Evolutionary conservation across 1,139 yeast species (phyloP).

Genomic region (Geotrichum aggregatum): DNA sequence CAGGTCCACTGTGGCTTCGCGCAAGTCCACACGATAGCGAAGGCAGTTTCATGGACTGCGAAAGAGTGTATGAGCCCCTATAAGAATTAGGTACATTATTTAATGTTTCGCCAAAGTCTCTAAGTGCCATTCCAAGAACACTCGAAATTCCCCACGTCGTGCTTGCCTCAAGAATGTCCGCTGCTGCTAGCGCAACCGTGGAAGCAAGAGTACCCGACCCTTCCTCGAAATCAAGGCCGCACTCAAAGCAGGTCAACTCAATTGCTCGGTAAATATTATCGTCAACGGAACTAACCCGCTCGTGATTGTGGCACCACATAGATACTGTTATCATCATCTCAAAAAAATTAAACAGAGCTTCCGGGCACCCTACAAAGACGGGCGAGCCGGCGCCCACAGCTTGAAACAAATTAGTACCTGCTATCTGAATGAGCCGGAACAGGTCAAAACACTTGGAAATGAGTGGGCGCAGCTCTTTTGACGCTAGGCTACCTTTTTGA

Average conservation of each 20-base stretch:
- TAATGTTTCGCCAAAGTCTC: slow-evolving; percentile 27
- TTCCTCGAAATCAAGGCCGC: slow-evolving; percentile 19
- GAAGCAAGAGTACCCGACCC: slow-evolving; percentile 30
- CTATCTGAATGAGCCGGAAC: slow-evolving; percentile 27
- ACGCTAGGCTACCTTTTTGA: neutral
- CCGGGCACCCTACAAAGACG: slow-evolving; percentile 21
- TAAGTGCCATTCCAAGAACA: slow-evolving; percentile 29
- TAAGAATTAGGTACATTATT: too few species aligned
- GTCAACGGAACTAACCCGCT: slow-evolving; percentile 19
- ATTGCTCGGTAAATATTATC: slow-evolving; percentile 14
- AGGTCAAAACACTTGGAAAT: slow-evolving; percentile 31
- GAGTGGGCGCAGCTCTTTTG: slow-evolving; percentile 20
- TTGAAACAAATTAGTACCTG: slow-evolving; percentile 26
- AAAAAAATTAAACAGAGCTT: slow-evolving; percentile 28
- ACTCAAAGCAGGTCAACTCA: slow-evolving; percentile 16
- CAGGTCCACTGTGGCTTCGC: slow-evolving; percentile 23
- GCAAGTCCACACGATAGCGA: too few species aligned
- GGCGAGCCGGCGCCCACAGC: slow-evolving; percentile 19
- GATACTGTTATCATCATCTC: slow-evolving; percentile 31
- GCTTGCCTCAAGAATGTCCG: slow-evolving; percentile 32
- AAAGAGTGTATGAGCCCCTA: too few species aligned
- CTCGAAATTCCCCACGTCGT: slow-evolving; percentile 35
- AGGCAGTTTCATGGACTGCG: too few species aligned
- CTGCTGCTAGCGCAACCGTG: slow-evolving; percentile 31
- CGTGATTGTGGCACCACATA: slow-evolving; percentile 35